Evolutionary conservation across 2,329 filamentous ascomycete species (phyloP), one percentile per base, ranked within the genome.

Genomic region (Aspergillus proliferans): DNA sequence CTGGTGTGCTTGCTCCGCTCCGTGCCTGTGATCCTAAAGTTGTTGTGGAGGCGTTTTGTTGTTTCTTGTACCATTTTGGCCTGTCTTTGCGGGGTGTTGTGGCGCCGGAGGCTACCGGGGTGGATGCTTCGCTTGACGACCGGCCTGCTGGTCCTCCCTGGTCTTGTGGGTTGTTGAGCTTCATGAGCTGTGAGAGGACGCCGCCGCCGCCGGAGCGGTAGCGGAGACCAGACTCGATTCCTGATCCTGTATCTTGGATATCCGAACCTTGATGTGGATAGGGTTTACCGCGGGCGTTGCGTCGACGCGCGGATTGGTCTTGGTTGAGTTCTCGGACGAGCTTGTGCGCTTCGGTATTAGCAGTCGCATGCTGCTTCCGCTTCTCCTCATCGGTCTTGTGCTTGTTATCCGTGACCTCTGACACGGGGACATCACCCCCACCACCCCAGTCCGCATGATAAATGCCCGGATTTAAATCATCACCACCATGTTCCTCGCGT

Each of bases 61-160:
- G 58, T 18, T 63, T 65, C 30, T 67, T 64, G 45, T 69, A 69
- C 67, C 67, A 70, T 49, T 66, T 68, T 7, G 45, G 47, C 15
- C 50, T 49, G 6, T 47, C 45, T 33, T 48, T 47, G 26, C 51
- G 49, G 14, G 47, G 51, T 14, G 48, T 50, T 12, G 46, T 38
- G 19, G 28, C n/a, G 12, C 44, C 33, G 9, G 38, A 21, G 4
- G 38, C 10, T 22, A 46, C 47, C 5, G 50, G 45, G 4, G 52
- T 3, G 53, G 52, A 7, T 53, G 55, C 8, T 41, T 43, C 10
- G 38, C 52, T 53, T 2, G 44, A 52, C 30, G 49, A 53, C 26
- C 52, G 43, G 3, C 38, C 38, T 19, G 2, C 26, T 12, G 10
- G 4, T 30, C 38, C 52, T 14, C 47, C 50, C 15, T 45, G 28